Percentiles rank a stretch among this genome's conserved stretches.
phyloP scores from a whole-genome alignment of 768 basidiomycete species.

The Rhodotorula taiwanensis region DNA sequence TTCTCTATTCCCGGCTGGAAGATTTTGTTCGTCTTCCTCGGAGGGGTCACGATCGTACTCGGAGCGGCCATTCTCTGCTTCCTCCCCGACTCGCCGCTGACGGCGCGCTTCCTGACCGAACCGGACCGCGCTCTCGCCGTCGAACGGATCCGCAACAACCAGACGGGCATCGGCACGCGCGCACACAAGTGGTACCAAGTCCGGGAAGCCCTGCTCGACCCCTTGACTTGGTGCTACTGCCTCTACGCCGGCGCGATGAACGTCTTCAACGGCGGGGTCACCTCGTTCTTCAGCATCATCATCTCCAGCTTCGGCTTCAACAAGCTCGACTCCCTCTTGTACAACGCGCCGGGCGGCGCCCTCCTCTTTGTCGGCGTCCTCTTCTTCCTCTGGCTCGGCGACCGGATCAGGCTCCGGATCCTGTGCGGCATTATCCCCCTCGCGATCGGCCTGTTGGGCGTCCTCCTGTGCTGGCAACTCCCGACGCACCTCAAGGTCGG shows the following conservation, averaged over 20 bases:
- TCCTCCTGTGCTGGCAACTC: conserved; percentile 26
- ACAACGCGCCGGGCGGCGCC: conserved; percentile 19
- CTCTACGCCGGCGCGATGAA: conserved; percentile 17
- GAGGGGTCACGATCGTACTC: not conserved
- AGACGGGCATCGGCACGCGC: conserved; percentile 29
- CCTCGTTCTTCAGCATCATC: conserved; percentile 27
- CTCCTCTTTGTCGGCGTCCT: conserved; percentile 6
- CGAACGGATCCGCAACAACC: conserved; percentile 28
- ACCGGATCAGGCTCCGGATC: conserved; percentile 5
- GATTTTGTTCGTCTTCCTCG: conserved; percentile 7
- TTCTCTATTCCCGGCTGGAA: conserved; percentile 6
- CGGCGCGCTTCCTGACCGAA: conserved; percentile 8
- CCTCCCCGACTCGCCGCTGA: conserved; percentile 21
- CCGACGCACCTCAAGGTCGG: conserved; percentile 17
- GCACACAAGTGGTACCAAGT: conserved; percentile 25
- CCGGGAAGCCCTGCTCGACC: conserved; percentile 26
- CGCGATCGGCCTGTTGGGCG: conserved; percentile 9
- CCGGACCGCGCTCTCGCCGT: conserved; percentile 11
- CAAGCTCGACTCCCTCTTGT: conserved; percentile 19
- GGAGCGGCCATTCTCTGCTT: not conserved
- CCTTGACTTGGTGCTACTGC: conserved; percentile 29
- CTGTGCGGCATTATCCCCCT: conserved; percentile 12
- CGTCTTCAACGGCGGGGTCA: conserved; percentile 20
- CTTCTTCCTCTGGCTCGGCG: conserved; percentile 16
- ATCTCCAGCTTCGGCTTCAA: conserved; percentile 22